These are phyloP conservation scores for Cocos nucifera DNA, from an alignment of 176 grass and related monocot species.

Conservation along the genomic window DNA sequence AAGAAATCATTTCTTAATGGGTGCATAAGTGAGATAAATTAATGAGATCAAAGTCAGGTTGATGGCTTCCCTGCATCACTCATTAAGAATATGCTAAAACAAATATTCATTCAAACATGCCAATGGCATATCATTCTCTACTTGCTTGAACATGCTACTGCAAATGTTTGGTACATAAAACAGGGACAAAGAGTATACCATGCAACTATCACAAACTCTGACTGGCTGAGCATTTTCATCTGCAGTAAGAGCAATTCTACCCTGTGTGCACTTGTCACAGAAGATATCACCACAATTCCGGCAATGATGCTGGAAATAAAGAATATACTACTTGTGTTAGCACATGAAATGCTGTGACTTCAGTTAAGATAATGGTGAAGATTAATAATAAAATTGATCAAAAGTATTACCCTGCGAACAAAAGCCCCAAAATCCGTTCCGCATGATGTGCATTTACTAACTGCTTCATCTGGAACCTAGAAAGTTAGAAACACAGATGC, in stretches of 20 bases:
- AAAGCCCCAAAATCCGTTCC: conserved; percentile 85
- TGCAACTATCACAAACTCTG: conserved; percentile 94
- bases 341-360: neutral
- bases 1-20: no score
- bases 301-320: conserved; percentile 84
- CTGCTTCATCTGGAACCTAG: conserved; percentile 90
- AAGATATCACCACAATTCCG: conserved; percentile 98
- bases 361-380: neutral
- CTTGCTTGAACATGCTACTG: no score
- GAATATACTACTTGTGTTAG: conserved; percentile 6
- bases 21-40: no score
- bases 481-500: conserved; percentile 6
- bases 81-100: no score
- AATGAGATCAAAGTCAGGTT: no score
- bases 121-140: no score
- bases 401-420: conserved; percentile 57
- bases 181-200: conserved; percentile 39
- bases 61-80: no score
- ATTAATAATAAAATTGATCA: neutral
- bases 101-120: no score
- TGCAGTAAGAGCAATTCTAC: conserved; percentile 68
- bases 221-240: conserved; percentile 71
- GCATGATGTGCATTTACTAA: conserved; percentile 68
- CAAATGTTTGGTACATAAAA: neutral
- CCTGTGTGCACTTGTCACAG: conserved; percentile 94